Conservation (phyloP, 345 rosid species). For the Atalantia buxifolia region DNA sequence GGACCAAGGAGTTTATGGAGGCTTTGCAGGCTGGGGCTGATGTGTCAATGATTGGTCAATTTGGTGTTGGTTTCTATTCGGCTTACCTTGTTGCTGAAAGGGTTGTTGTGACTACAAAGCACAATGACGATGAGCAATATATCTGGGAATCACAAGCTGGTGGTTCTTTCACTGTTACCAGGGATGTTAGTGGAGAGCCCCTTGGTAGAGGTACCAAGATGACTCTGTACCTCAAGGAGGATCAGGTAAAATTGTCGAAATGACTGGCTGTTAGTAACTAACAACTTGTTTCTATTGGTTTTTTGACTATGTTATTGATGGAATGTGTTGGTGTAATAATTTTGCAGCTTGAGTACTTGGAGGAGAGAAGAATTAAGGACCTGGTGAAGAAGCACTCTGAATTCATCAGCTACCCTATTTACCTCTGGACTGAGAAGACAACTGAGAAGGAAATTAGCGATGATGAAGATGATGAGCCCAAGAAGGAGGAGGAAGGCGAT, state of each 20-base stretch:
- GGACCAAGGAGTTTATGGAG: constrained; percentile 93
- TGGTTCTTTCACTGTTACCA: constrained; percentile 81
- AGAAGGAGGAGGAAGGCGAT: constrained; percentile 69
- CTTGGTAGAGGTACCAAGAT: constrained; percentile 93
- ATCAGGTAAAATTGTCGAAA: constrained; percentile 42
- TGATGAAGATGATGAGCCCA: constrained; percentile 75
- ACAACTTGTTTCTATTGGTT: not conserved
- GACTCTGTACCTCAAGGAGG: constrained; percentile 75
- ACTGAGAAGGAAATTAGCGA: constrained; percentile 86
- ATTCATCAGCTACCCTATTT: constrained; percentile 86
- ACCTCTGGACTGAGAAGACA: constrained; percentile 87
- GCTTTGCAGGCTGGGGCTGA: constrained; percentile 94
- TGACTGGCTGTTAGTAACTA: not conserved
- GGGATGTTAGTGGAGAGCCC: constrained; percentile 67
- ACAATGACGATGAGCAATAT: constrained; percentile 84
- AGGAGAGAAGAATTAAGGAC: constrained; percentile 90
- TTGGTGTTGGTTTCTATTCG: constrained; percentile 92
- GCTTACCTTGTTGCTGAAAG: constrained; percentile 89
- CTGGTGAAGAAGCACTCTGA: constrained; percentile 93
- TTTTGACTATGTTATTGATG: not conserved
- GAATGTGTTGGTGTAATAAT: not conserved
- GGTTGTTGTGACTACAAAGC: constrained; percentile 75
- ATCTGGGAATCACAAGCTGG: constrained; percentile 97
- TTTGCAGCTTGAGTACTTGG: constrained; percentile 69
- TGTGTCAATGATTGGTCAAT: constrained; percentile 93